These are phyloP conservation scores for Nepenthes gracilis DNA, from an alignment of 148 eudicot genomes.

Conservation along the genomic window DNA sequence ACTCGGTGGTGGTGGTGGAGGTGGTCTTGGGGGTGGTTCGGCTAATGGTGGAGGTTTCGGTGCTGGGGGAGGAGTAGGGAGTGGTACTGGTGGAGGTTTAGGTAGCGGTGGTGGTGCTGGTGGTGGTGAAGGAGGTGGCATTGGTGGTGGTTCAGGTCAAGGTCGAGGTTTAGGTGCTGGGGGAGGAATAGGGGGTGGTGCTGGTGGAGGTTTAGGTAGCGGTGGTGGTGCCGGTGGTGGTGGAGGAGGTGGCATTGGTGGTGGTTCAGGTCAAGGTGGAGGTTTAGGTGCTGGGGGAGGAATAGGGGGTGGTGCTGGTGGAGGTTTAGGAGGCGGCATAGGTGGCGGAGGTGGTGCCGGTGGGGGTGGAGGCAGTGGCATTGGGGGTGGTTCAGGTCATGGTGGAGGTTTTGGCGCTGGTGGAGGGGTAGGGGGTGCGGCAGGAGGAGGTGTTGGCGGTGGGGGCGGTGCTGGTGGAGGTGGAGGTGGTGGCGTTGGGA, in stretches of 20 bases:
- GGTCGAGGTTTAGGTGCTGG: neutral
- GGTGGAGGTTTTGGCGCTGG: no score
- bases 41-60: slow-evolving; percentile 1
- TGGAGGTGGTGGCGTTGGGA: no score
- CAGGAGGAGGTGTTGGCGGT: no score
- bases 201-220: neutral
- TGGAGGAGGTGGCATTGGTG: neutral
- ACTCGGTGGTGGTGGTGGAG: neutral
- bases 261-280: no score
- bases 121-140: neutral
- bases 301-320: neutral
- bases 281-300: no score
- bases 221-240: slow-evolving; percentile 2
- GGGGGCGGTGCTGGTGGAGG: no score
- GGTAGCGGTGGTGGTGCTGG: slow-evolving; percentile 3
- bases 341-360: no score
- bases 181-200: neutral
- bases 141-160: neutral
- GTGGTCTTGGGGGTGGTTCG: neutral
- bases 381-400: no score
- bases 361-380: no score
- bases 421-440: no score
- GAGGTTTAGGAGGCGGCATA: no score
- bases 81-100: slow-evolving; percentile 2
- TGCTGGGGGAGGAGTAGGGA: neutral